Evolutionary conservation across 2,329 filamentous ascomycete genomes (phyloP).

Genomic region (Nemania sp.): DNA sequence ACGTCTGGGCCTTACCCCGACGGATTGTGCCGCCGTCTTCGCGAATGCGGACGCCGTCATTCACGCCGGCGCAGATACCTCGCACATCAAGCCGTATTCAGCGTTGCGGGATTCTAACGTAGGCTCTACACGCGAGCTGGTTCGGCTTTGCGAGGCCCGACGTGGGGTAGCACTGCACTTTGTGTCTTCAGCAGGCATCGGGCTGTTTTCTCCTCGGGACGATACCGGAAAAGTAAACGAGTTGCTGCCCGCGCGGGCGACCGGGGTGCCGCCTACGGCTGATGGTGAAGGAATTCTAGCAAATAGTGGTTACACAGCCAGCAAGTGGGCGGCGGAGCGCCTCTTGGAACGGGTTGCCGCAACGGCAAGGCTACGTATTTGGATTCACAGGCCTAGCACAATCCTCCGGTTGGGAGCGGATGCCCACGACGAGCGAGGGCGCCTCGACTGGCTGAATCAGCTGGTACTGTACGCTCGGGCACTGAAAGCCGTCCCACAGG

Average conservation of each 20-base stretch:
- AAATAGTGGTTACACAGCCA: not conserved
- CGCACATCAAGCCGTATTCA: not conserved
- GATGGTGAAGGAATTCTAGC: not conserved
- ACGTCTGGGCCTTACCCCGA: not conserved
- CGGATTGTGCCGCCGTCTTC: not conserved
- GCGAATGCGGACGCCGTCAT: not conserved
- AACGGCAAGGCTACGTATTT: not conserved
- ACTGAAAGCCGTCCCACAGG: not conserved
- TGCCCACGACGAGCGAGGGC: not conserved
- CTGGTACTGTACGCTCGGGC: not conserved
- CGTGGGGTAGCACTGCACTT: not conserved
- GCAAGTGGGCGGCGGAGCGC: not conserved
- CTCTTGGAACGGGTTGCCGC: not conserved
- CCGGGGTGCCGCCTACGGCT: too few relatives aligned
- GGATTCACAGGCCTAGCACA: not conserved
- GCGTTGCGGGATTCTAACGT: not conserved
- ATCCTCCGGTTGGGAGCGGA: not conserved
- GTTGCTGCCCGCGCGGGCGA: too few relatives aligned
- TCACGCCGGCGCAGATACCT: not conserved
- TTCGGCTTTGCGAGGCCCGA: not conserved
- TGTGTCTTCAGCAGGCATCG: not conserved
- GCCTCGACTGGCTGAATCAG: not conserved
- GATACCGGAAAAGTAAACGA: too few relatives aligned
- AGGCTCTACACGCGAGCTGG: not conserved
- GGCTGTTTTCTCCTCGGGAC: not conserved